These are phyloP conservation scores for Macadamia integrifolia DNA, from an alignment of 164 flowering plant genomes.

Conservation along the genomic window DNA sequence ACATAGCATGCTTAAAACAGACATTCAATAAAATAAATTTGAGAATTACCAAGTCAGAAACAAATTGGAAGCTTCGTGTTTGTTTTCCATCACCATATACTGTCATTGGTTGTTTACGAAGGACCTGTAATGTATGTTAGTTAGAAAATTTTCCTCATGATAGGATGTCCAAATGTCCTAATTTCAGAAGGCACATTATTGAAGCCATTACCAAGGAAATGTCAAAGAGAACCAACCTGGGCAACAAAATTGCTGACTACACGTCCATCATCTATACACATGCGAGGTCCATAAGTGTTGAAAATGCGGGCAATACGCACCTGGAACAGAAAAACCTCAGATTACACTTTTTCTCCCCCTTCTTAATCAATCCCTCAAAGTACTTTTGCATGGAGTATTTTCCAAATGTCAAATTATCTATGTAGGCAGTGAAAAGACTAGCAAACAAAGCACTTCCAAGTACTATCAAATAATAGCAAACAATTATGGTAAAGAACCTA, in stretches of 20 bases:
- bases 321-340: conserved; percentile 32
- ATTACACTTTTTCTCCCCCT: neutral
- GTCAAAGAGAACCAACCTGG: conserved; percentile 48
- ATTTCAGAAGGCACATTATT: neutral
- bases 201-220: conserved; percentile 5
- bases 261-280: conserved; percentile 96
- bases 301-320: conserved; percentile 93
- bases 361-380: neutral
- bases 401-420: too few species aligned
- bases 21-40: neutral
- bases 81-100: conserved; percentile 97
- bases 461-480: too few species aligned
- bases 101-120: conserved; percentile 80
- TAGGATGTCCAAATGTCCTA: neutral
- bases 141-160: neutral
- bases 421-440: too few species aligned
- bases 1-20: neutral
- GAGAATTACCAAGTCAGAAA: conserved; percentile 72
- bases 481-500: too few species aligned
- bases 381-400: too few species aligned
- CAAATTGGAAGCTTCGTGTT: conserved; percentile 91
- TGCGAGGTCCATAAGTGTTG: conserved; percentile 92
- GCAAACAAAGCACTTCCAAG: too few species aligned
- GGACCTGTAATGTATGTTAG: conserved; percentile 46
- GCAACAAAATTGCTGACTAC: conserved; percentile 96